Evolutionary conservation across 441 rosid species (phyloP).

Genomic region (Eutrema salsugineum): DNA sequence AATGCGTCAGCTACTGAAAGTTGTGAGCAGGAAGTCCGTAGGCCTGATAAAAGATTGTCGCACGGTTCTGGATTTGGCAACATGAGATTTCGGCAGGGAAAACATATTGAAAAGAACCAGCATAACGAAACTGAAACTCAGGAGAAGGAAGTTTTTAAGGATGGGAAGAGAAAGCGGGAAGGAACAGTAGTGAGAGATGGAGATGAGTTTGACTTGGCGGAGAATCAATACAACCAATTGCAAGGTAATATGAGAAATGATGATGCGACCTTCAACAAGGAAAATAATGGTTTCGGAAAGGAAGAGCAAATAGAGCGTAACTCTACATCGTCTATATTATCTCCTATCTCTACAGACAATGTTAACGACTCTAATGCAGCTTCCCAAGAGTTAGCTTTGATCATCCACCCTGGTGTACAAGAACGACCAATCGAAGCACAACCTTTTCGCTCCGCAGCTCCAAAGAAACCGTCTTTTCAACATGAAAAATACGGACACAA

Average conservation of each 20-base stretch:
- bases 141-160: neutral
- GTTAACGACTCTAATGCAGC: neutral
- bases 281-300: neutral
- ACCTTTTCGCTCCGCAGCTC: neutral
- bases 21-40: neutral
- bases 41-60: neutral
- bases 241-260: neutral
- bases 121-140: neutral
- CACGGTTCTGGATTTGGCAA: neutral
- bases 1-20: neutral
- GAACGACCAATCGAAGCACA: slow-evolving; percentile 3
- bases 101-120: neutral
- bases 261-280: neutral
- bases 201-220: neutral
- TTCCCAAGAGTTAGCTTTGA: slow-evolving; percentile 22
- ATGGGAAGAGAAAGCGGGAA: neutral
- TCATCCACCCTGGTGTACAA: slow-evolving; percentile 3
- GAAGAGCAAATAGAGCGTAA: neutral
- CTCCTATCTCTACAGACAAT: slow-evolving; percentile 6
- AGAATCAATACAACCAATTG: neutral
- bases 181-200: neutral
- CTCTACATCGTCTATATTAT: neutral
- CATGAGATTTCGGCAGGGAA: neutral
- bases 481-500: neutral
- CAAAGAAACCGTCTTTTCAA: slow-evolving; percentile 15